A percentile compares a stretch with the other conserved stretches of the same genome.
Evolutionary conservation across 202 grass and related monocot genomes (phyloP).

Genomic region (Zizania palustris): DNA sequence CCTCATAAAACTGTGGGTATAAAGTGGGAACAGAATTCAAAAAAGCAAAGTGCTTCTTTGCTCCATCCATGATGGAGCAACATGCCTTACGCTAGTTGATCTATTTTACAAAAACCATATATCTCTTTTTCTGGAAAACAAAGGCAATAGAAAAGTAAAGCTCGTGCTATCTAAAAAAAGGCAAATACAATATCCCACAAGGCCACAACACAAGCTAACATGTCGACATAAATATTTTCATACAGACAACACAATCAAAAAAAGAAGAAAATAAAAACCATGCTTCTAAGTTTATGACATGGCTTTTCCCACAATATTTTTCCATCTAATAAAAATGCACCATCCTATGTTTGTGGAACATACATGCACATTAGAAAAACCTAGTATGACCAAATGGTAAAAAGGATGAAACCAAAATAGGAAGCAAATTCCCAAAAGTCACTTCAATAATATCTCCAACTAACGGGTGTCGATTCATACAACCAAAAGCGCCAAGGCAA

Average conservation of each 20-base stretch:
- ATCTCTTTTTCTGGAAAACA: not conserved
- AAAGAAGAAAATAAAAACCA: not conserved
- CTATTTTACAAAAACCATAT: not conserved
- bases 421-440: constrained; percentile 12
- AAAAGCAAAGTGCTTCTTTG: not conserved
- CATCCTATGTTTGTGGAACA: not conserved
- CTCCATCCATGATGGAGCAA: too few relatives aligned
- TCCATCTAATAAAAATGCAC: not conserved
- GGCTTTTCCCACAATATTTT: not conserved
- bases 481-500: not conserved
- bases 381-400: not conserved
- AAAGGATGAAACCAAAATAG: not conserved
- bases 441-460: constrained; percentile 10
- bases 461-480: not conserved
- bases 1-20: not conserved
- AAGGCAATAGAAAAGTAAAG: too few relatives aligned
- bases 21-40: not conserved
- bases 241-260: not conserved
- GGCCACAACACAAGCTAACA: not conserved
- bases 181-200: not conserved
- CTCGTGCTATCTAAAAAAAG: not conserved
- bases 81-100: too few relatives aligned
- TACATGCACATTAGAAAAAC: not conserved
- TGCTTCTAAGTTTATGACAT: not conserved
- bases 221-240: not conserved